Conservation (phyloP, 2,329 filamentous ascomycete genomes). For the Epichloe sylvatica region DNA sequence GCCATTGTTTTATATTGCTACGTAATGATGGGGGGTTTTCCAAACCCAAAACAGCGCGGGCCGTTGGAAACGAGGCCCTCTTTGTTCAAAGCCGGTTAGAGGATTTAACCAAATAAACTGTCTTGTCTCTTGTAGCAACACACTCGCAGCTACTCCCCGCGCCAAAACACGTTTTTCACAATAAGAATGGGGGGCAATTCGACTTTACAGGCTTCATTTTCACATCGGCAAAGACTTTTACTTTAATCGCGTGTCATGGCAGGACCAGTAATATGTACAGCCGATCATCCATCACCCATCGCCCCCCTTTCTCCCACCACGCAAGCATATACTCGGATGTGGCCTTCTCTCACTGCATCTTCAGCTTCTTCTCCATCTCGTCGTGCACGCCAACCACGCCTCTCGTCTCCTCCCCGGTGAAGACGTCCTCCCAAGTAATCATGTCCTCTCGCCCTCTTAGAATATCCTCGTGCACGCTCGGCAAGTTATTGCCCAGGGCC, state of each 20-base stretch:
- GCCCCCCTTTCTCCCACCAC: no score
- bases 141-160: no score
- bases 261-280: no score
- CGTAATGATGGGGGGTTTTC: neutral
- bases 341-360: constrained; percentile 39
- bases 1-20: constrained; percentile 1
- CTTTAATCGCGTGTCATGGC: no score
- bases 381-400: constrained; percentile 64
- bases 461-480: constrained; percentile 78
- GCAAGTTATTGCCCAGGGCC: constrained; percentile 44
- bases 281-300: no score
- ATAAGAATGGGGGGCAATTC: no score
- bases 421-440: constrained; percentile 90
- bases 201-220: no score
- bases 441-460: constrained; percentile 63
- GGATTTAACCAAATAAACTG: constrained; percentile 9
- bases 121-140: neutral
- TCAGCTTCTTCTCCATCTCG: constrained; percentile 87
- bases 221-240: no score
- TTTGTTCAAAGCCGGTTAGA: constrained; percentile 13
- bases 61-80: constrained; percentile 1
- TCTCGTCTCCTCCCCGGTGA: constrained; percentile 61
- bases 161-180: no score
- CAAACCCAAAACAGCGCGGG: neutral
- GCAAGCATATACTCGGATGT: neutral